Evolutionary conservation across 768 basidiomycete genomes (phyloP), one percentile per base, ranked within the genome.

Genomic region (Collybiopsis confluens): DNA sequence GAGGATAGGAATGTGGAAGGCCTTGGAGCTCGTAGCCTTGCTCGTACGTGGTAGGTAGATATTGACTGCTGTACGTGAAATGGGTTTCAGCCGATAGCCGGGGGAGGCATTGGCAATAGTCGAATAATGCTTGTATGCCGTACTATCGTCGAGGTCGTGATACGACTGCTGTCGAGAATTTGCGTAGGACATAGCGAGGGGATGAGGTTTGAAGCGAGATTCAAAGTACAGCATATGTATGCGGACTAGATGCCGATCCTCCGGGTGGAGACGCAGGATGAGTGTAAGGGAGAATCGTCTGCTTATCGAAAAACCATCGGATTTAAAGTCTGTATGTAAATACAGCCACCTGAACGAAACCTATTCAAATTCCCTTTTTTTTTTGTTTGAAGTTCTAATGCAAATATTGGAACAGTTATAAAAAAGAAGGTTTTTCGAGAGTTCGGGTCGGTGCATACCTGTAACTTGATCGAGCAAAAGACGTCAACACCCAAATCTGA

Each of bases 241-340:
- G 16, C 7, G 16, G n/a, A 42, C 7, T 5, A 24, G 20, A 41
- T 51, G 26, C 50, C 40, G 50, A 51, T 51, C 50, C 33, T 37
- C 47, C 21, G 33, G 33, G 30, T 24, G 4, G 35, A 37, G 23
- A 26, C 40, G n/a, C 9, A 35, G 13, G 42, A 35, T 8, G 26
- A 51, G 50, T 2, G 16, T 1, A 40, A 28, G 28, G 20, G 7
- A 41, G 24, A 41, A 27, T 10, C 16, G 47, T 27, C 20, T 42
- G 35, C 27, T 51, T 51, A 50, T 37, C 40, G 36, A 41, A 23
- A 38, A 40, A 26, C 30, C 16, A 50, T 50, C 48, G 23, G 48
- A 33, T 46, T 46, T 33, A 50, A 23, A 35, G 26, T 38, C 38
- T 41, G 40, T 51, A 51, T 51, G 50, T 51, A 51, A 51, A 51